phyloP scores from a whole-genome alignment of 2,329 filamentous ascomycete genomes.

The Zasmidium angulare region DNA sequence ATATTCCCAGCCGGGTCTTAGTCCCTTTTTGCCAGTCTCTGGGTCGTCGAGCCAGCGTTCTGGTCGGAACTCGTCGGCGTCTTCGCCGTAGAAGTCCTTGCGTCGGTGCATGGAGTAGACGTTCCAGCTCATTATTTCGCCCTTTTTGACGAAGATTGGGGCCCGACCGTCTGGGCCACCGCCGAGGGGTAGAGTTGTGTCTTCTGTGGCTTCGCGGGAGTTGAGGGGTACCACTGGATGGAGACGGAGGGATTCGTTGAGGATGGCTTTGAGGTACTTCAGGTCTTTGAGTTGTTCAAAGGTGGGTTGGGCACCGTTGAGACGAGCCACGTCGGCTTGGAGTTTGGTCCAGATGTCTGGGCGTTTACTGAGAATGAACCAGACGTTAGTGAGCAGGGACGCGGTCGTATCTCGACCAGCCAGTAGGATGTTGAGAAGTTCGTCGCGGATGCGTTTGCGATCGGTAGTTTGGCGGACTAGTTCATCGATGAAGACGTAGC shows the following conservation, averaged over 20 bases:
- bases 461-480: conserved; percentile 49
- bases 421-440: conserved; percentile 53
- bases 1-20: conserved; percentile 38
- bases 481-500: conserved; percentile 53
- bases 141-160: conserved; percentile 66
- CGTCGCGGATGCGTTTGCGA: conserved; percentile 47
- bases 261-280: conserved; percentile 54
- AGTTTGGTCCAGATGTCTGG: conserved; percentile 33
- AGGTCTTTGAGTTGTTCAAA: conserved; percentile 37
- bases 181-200: conserved; percentile 73
- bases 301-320: conserved; percentile 41
- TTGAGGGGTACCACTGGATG: conserved; percentile 81
- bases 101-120: conserved; percentile 73
- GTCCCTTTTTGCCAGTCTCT: conserved; percentile 29
- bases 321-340: conserved; percentile 30
- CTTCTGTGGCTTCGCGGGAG: conserved; percentile 67
- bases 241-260: conserved; percentile 76
- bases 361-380: conserved; percentile 35
- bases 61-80: conserved; percentile 43
- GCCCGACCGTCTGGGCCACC: conserved; percentile 52
- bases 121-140: conserved; percentile 65
- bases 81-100: conserved; percentile 47
- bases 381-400: conserved; percentile 50
- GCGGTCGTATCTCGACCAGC: conserved; percentile 57
- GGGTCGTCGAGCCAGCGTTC: conserved; percentile 40